These are phyloP conservation scores for Hibiscus mutabilis DNA, from an alignment of 345 rosid species.

Conservation along the genomic window DNA sequence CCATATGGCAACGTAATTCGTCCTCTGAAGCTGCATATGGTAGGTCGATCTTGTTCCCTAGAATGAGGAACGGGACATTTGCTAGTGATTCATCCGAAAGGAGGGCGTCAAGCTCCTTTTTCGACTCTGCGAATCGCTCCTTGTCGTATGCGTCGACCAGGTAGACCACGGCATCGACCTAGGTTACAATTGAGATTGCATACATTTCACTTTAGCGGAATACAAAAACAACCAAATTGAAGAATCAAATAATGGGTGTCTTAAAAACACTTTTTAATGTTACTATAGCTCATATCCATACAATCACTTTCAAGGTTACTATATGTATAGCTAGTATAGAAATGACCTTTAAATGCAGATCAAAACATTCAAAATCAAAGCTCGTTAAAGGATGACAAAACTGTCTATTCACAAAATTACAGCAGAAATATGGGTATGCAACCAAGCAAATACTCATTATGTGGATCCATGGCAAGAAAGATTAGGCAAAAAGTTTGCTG, in stretches of 20 bases:
- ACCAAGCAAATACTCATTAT: too few species aligned
- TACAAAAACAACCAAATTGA: not conserved
- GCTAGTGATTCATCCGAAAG: conserved; percentile 60
- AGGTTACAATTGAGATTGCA: not conserved
- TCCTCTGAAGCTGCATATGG: conserved; percentile 73
- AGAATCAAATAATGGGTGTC: not conserved
- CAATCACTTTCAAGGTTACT: too few species aligned
- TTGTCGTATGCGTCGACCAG: conserved; percentile 65
- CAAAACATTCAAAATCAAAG: not conserved
- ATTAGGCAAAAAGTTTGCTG: too few species aligned
- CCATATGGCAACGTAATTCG: conserved; percentile 45
- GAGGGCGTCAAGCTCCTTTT: conserved; percentile 64
- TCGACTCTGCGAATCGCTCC: conserved; percentile 64
- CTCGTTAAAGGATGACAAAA: not conserved
- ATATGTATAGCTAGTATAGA: too few species aligned
- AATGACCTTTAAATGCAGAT: not conserved
- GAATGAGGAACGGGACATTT: conserved; percentile 52
- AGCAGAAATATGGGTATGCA: not conserved
- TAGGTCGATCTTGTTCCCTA: conserved; percentile 76
- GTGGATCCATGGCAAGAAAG: too few species aligned
- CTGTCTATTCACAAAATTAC: not conserved
- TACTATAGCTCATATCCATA: too few species aligned
- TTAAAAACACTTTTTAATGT: too few species aligned
- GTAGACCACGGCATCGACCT: conserved; percentile 82
- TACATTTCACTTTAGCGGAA: not conserved